Evolutionary conservation across 2,329 filamentous ascomycete species (phyloP).

Genomic region (Aspergillus sp.): DNA sequence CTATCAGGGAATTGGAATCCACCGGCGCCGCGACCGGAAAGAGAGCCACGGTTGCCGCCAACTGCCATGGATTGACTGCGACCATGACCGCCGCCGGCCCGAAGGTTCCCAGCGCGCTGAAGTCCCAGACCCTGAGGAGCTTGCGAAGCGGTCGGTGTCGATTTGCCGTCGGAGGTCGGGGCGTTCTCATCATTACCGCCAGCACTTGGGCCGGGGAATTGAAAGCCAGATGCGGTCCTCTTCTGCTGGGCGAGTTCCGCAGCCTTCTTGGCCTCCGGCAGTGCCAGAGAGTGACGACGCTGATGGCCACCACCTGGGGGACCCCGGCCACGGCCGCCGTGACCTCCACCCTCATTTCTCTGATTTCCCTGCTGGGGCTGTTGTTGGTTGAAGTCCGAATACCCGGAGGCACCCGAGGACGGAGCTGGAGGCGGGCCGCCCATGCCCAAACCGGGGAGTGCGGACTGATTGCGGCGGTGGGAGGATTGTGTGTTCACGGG

Average conservation of each 20-base stretch:
- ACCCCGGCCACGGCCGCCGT: constrained; percentile 68
- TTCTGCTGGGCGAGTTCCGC: constrained; percentile 96
- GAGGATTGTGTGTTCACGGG: constrained; percentile 73
- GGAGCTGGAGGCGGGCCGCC: constrained; percentile 87
- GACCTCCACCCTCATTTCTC: constrained; percentile 62
- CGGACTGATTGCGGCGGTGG: constrained; percentile 97
- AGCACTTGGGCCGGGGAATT: constrained; percentile 75
- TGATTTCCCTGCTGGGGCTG: constrained; percentile 47
- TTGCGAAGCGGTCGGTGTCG: constrained; percentile 37
- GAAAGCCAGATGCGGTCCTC: constrained; percentile 85
- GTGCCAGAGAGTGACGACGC: constrained; percentile 84
- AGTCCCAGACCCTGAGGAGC: constrained; percentile 57
- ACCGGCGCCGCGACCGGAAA: constrained; percentile 58
- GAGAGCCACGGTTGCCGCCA: constrained; percentile 59
- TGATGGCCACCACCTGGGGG: constrained; percentile 70
- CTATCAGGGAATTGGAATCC: constrained; percentile 62
- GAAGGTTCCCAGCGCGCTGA: constrained; percentile 73
- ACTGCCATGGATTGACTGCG: constrained; percentile 47
- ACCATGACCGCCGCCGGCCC: constrained; percentile 63
- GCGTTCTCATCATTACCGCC: constrained; percentile 49
- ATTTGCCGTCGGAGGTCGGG: constrained; percentile 48
- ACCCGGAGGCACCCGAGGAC: constrained; percentile 78
- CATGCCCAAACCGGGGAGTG: constrained; percentile 85
- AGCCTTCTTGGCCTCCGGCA: constrained; percentile 95
- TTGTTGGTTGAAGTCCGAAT: constrained; percentile 70